phyloP scores from a whole-genome alignment of 768 basidiomycete genomes.

The Tricholoma matsutake region DNA sequence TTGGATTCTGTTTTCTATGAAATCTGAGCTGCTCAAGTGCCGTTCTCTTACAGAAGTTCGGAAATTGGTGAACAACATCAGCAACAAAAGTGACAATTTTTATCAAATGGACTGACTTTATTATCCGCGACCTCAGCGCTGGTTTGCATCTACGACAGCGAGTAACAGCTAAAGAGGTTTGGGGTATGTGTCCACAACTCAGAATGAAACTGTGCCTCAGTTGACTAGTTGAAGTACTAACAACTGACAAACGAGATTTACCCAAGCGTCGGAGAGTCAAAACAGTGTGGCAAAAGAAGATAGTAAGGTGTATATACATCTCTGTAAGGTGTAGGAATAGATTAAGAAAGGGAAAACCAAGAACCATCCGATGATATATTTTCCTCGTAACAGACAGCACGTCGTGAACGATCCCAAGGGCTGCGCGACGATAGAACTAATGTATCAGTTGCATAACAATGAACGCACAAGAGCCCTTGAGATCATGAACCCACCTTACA shows the following conservation, averaged over 20 bases:
- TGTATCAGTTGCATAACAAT: neutral
- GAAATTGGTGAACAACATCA: constrained; percentile 12
- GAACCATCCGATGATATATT: neutral
- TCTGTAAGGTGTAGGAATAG: neutral
- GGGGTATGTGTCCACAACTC: constrained; percentile 13
- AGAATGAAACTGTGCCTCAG: constrained; percentile 11
- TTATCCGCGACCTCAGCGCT: constrained; percentile 44
- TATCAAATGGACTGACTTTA: constrained; percentile 41
- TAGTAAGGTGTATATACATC: constrained; percentile 3
- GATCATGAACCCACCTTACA: neutral
- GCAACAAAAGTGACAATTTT: constrained; percentile 11
- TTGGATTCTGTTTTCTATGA: constrained; percentile 34
- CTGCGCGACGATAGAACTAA: neutral
- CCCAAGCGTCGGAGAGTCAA: constrained; percentile 54
- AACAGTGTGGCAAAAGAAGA: constrained; percentile 38
- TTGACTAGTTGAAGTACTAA: constrained; percentile 26
- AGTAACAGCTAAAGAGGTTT: constrained; percentile 10
- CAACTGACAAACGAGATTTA: constrained; percentile 19
- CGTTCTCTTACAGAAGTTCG: constrained; percentile 31
- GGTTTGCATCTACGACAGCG: constrained; percentile 42
- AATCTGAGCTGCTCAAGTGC: constrained; percentile 48
- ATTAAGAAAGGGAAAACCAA: neutral
- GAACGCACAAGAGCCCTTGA: neutral
- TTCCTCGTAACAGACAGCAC: neutral
- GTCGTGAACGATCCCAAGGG: neutral